Base-by-base conservation (phyloP, 345 rosid genomes). In the Pseudoturritis turrita region DNA sequence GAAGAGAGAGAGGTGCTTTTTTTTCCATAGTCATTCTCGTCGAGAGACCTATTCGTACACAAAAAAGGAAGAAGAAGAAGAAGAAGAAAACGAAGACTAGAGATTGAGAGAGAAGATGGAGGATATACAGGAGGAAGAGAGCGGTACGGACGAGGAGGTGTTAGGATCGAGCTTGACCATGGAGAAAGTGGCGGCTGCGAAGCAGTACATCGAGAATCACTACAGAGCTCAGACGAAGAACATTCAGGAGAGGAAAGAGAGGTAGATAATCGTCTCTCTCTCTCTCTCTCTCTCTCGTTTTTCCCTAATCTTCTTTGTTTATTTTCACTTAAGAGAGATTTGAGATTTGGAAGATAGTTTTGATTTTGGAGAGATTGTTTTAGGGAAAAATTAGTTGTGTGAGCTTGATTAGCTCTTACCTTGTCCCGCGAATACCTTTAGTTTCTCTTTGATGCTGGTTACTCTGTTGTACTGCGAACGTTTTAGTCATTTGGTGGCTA, bases 141-240 rank as follows among this genome's bases (percentile, higher is more conserved):
- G 17, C 43, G 80, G 71, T 36, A 87, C 66, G 54, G 66, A 81
- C 50, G 83, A 84, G 70, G 92, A 88, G 84, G 88, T 85, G 66
- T 36, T 83, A 70, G 96, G 96, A 70, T 90, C 97, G 77, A 90
- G 89, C 77, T 86, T 90, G 82, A 93, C 98, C 72, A 87, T 93
- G 98, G 98, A 93, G 94, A 93, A 84, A 71, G 98, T 93, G 65
- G 98, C 98, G 18, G 98, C 97, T 14, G 92, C 98, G 26, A 93
- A 93, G 74, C 91, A 93, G 90, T 93, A 80, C 84, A 93, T 93
- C 56, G 98, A 93, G 86, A 93, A 93, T 81, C 98, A 93, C 79
- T 93, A 93, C 60, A 79, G 90, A 85, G 92, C 88, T 79, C 98
- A 93, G 76, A 87, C 37, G 82, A 93, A 93, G 85, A 90, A 84